A percentile compares a stretch with the other conserved stretches of the same genome.
phyloP scores from a whole-genome alignment of 2,329 filamentous ascomycete species.

The Fusarium staphyleae region DNA sequence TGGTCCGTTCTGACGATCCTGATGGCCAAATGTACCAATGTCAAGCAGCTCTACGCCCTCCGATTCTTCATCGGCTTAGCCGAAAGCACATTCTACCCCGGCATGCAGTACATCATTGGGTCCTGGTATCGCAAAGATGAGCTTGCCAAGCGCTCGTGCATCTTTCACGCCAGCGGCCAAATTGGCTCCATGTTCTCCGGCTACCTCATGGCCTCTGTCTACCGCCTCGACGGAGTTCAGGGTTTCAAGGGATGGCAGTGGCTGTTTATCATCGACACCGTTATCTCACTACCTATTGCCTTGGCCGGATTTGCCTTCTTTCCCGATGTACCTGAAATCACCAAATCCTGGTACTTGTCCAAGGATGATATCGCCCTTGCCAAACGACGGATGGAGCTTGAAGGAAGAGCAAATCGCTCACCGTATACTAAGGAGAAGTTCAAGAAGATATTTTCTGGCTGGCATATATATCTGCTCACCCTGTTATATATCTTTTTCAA shows the following conservation, averaged over 20 bases:
- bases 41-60: conserved; percentile 48
- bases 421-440: conserved; percentile 57
- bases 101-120: conserved; percentile 50
- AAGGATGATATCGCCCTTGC: conserved; percentile 40
- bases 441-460: conserved; percentile 66
- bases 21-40: conserved; percentile 49
- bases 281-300: conserved; percentile 47
- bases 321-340: conserved; percentile 43
- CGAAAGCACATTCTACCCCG: conserved; percentile 49
- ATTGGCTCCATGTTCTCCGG: conserved; percentile 41
- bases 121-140: conserved; percentile 54
- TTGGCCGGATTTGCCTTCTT: conserved; percentile 45
- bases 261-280: conserved; percentile 47
- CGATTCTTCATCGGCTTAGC: conserved; percentile 54
- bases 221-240: conserved; percentile 48
- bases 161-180: conserved; percentile 48
- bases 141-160: conserved; percentile 51
- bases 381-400: conserved; percentile 46
- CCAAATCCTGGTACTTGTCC: conserved; percentile 41
- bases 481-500: conserved; percentile 70
- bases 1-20: conserved; percentile 45
- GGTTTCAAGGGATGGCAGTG: conserved; percentile 58
- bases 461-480: conserved; percentile 69
- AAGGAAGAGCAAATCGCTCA: conserved; percentile 53
- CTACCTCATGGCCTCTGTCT: conserved; percentile 51